Conservation (phyloP, 805 yeast genomes). For the Starmerella stigmatis region DNA sequence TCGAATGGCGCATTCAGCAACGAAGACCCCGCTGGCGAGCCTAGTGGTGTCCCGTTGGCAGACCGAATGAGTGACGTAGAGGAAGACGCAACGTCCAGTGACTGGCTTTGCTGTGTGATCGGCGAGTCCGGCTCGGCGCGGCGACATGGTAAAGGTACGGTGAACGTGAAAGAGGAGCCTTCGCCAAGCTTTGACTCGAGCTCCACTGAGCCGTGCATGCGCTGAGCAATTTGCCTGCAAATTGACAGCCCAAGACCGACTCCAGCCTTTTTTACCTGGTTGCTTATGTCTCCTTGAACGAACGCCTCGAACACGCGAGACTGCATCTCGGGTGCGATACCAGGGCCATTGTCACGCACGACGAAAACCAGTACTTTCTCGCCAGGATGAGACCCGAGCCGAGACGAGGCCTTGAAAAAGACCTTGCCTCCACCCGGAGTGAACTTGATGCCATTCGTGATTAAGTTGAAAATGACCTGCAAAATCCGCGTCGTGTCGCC, state of each 20-base stretch:
- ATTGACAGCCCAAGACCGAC: constrained; percentile 87
- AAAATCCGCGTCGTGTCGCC: constrained; percentile 88
- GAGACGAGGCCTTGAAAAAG: constrained; percentile 35
- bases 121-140: constrained; percentile 4
- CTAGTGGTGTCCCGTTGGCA: not conserved
- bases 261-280: constrained; percentile 86
- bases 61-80: not conserved
- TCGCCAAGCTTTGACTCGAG: constrained; percentile 64
- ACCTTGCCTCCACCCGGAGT: constrained; percentile 85
- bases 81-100: constrained; percentile 7
- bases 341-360: constrained; percentile 89
- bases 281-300: constrained; percentile 92
- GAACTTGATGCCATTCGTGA: constrained; percentile 82
- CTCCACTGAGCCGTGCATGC: constrained; percentile 82
- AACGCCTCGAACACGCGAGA: constrained; percentile 88
- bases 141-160: constrained; percentile 36
- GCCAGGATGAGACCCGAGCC: not conserved
- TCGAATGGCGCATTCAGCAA: not conserved
- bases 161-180: constrained; percentile 77
- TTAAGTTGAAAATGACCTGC: constrained; percentile 86
- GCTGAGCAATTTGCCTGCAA: constrained; percentile 77
- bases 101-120: not conserved
- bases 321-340: constrained; percentile 74
- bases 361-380: constrained; percentile 40
- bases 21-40: not conserved